phyloP scores from a whole-genome alignment of 495 filamentous ascomycete species.

The Aspergillus sparsus region DNA sequence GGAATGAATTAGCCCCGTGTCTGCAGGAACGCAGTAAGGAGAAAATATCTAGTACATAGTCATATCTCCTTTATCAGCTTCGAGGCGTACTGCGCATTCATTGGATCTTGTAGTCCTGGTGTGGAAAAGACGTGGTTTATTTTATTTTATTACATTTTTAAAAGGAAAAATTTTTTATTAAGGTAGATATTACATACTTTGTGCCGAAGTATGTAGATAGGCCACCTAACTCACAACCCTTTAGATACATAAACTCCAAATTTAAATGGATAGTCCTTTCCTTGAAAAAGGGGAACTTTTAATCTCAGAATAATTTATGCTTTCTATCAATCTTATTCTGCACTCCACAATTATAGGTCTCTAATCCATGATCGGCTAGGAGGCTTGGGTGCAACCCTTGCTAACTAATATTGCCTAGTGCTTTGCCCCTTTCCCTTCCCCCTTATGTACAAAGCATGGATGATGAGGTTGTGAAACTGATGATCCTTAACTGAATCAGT shows the following conservation, averaged over 20 bases:
- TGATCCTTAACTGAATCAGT: background rate
- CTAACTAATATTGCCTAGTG: conserved; percentile 6
- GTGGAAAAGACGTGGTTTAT: no score
- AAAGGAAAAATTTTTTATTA: background rate
- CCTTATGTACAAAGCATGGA: conserved; percentile 6
- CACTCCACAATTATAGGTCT: conserved; percentile 18
- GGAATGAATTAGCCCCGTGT: background rate
- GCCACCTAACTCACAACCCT: background rate
- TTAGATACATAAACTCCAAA: background rate
- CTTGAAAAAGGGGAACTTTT: background rate
- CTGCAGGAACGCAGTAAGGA: conserved; percentile 29
- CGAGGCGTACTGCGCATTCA: background rate
- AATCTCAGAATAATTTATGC: background rate
- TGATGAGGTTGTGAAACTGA: background rate
- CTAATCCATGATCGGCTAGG: conserved; percentile 17
- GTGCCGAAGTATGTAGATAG: background rate
- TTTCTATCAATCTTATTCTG: conserved; percentile 3
- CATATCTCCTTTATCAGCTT: background rate
- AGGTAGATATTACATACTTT: no score
- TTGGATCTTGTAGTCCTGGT: no score
- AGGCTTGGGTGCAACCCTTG: conserved; percentile 28
- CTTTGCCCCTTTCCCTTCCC: conserved; percentile 21
- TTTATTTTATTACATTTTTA: background rate
- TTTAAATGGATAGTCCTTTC: background rate
- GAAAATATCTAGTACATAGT: background rate